Evolutionary conservation across 1,284 basidiomycete species (phyloP).

Genomic region (Ceratobasidium sp.): DNA sequence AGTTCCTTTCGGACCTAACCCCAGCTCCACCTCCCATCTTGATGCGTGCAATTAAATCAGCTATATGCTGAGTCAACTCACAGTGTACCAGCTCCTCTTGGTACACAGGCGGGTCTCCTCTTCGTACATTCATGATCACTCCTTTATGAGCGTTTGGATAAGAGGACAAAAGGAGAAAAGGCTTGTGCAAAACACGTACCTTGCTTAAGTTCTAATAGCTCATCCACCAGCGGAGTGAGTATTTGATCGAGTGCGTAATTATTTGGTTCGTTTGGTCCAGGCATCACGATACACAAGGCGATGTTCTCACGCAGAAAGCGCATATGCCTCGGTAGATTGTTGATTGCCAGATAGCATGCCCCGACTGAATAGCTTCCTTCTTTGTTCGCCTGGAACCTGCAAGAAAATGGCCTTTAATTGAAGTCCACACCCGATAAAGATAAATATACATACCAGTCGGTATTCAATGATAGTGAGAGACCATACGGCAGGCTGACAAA

Average conservation of each 20-base stretch:
- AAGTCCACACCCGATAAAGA: background rate
- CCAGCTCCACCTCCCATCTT: conserved; percentile 15
- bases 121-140: background rate
- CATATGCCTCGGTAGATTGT: conserved; percentile 20
- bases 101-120: background rate
- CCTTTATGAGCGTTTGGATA: background rate
- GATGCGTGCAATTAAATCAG: background rate
- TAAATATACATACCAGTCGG: background rate
- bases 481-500: conserved; percentile 2
- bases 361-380: conserved; percentile 8
- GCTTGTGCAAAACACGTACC: conserved; percentile 9
- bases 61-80: background rate
- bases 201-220: conserved; percentile 5
- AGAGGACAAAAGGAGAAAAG: background rate
- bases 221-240: no score
- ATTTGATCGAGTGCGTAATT: no score
- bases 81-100: background rate
- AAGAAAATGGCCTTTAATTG: background rate
- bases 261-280: no score
- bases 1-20: background rate
- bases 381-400: conserved; percentile 22
- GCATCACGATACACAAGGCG: no score
- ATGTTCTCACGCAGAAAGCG: no score
- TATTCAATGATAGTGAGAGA: conserved; percentile 7
- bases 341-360: conserved; percentile 6